Evolutionary conservation across 1,284 basidiomycete species (phyloP), one percentile per base, ranked within the genome.

Genomic region (Bjerkandera adusta): DNA sequence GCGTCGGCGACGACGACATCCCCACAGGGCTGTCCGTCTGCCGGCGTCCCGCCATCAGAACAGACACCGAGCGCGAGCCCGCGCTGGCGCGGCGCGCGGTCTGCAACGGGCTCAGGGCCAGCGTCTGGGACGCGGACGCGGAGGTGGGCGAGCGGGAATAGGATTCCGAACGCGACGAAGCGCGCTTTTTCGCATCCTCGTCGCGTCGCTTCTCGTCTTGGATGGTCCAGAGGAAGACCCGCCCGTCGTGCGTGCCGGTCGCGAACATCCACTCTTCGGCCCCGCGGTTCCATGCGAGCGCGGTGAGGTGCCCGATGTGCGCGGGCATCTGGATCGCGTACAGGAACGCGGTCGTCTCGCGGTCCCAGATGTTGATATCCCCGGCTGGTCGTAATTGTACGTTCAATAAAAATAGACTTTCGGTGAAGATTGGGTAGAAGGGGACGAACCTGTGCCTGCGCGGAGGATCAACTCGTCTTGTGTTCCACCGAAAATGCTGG

Each of bases 191-290:
- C n/a, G n/a, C n/a, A n/a, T n/a, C n/a, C n/a, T n/a, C n/a, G n/a
- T n/a, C n/a, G n/a, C n/a, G n/a, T n/a, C n/a, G n/a, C 16, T 24
- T 13, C 30, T 6, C 30, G 30, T 18, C 15, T 29, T 29, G 30
- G 32, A 43, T 22, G n/a, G 48, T 43, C 48, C 48, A 49, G 20
- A 49, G 27, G 30, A 40, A 36, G 5, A 49, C 42, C 10, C 18
- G 29, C 13, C 47, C 47, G 12, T 44, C 42, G 29, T 45, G 47
- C 5, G 42, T 35, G 15, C 47, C 47, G 1, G 47, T 49, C 12
- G 43, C 47, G 37, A 49, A 45, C 47, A 49, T 45, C 35, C 42
- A 49, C 5, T 12, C 32, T 3, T 15, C 3, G 1, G 35, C 22
- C 1, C 25, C 47, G 15, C 42, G 42, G 32, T 44, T 49, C 47